Conservation (phyloP, 2,329 filamentous ascomycete genomes). For the Pyricularia pennisetigena region DNA sequence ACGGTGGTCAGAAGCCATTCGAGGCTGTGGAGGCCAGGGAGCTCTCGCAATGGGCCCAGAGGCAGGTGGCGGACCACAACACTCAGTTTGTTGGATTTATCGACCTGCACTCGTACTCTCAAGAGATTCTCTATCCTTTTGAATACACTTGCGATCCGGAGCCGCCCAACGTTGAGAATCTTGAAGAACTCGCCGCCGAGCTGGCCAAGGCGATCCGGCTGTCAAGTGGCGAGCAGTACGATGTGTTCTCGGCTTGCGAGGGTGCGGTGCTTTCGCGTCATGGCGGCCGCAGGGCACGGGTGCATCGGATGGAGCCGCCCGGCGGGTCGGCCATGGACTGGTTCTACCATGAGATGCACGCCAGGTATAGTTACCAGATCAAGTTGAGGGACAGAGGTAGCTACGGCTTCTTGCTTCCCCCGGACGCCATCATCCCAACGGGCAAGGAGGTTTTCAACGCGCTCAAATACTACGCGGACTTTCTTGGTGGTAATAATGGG, state of each 20-base stretch:
- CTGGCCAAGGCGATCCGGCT: constrained; percentile 81
- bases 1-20: constrained; percentile 74
- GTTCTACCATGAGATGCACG: constrained; percentile 82
- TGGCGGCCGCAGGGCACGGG: constrained; percentile 13
- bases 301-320: constrained; percentile 53
- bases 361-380: constrained; percentile 84
- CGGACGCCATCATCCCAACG: constrained; percentile 77
- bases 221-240: constrained; percentile 67
- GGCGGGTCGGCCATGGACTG: constrained; percentile 88
- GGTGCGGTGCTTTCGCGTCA: constrained; percentile 47
- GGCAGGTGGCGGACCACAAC: constrained; percentile 61
- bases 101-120: constrained; percentile 90
- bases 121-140: constrained; percentile 90
- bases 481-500: constrained; percentile 60
- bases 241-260: constrained; percentile 77
- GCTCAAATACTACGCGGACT: constrained; percentile 75
- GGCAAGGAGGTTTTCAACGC: constrained; percentile 82
- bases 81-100: constrained; percentile 75
- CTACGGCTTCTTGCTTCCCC: constrained; percentile 86
- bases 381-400: constrained; percentile 89
- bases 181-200: constrained; percentile 81
- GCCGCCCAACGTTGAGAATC: constrained; percentile 81
- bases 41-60: constrained; percentile 74
- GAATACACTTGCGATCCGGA: constrained; percentile 69
- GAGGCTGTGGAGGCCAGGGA: constrained; percentile 68